A percentile compares a stretch with the other conserved stretches of the same genome.
Evolutionary conservation across 1,139 yeast species (phyloP).

Genomic region (Kurtzmaniella quercitrusa): DNA sequence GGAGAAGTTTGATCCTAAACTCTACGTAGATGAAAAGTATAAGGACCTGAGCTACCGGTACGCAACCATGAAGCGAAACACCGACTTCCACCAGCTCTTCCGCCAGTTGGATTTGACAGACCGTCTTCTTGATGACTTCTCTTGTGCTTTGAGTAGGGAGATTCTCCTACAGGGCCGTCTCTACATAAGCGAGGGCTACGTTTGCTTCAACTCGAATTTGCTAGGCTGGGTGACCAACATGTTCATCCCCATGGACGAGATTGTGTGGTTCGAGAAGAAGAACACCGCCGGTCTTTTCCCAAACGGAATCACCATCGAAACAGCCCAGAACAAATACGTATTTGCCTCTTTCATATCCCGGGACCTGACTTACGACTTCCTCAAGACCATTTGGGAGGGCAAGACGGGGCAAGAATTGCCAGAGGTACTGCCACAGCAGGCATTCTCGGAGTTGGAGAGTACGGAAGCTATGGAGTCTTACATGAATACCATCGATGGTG

Average conservation of each 20-base stretch:
- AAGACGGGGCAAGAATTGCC: slow-evolving; percentile 19
- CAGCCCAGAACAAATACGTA: slow-evolving; percentile 61
- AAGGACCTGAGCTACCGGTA: slow-evolving; percentile 38
- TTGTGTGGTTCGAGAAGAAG: slow-evolving; percentile 70
- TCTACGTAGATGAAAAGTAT: slow-evolving; percentile 36
- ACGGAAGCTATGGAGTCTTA: slow-evolving; percentile 17
- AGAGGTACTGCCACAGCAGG: slow-evolving; percentile 5
- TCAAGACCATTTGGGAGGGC: slow-evolving; percentile 55
- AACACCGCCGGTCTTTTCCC: slow-evolving; percentile 89
- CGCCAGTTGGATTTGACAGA: slow-evolving; percentile 66
- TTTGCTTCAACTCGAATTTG: slow-evolving; percentile 89
- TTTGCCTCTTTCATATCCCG: slow-evolving; percentile 88
- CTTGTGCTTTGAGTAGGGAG: slow-evolving; percentile 87
- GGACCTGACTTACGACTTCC: slow-evolving; percentile 69
- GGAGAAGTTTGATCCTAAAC: slow-evolving; percentile 27
- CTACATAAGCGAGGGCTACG: slow-evolving; percentile 72
- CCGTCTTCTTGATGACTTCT: slow-evolving; percentile 73
- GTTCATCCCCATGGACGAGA: slow-evolving; percentile 67
- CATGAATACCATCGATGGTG: slow-evolving; percentile 33
- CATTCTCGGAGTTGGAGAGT: slow-evolving; percentile 4
- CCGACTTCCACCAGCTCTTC: slow-evolving; percentile 77
- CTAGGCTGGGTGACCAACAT: slow-evolving; percentile 90
- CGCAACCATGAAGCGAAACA: slow-evolving; percentile 68
- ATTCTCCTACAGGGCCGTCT: slow-evolving; percentile 88
- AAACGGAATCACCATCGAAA: slow-evolving; percentile 78